Base-by-base conservation (phyloP, 139 green algal species). In the Nannochloris sp. region DNA sequence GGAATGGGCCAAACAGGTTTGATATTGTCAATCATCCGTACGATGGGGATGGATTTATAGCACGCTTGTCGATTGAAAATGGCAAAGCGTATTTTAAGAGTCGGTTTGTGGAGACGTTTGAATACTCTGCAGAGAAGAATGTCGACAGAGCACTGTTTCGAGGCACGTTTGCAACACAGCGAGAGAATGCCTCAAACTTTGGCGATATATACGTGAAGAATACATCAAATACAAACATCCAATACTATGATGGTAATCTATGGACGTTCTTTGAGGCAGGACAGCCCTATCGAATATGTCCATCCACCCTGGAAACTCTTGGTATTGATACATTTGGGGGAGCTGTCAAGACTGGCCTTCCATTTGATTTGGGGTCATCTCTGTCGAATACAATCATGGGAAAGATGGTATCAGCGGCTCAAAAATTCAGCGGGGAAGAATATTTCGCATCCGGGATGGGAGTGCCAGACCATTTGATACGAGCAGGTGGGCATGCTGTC, bases 1-100 rank as follows among this genome's bases (percentile, higher is more conserved):
- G 74, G 11, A 81, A 85, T 56, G 80, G 80, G 8, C 78, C 80
- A 6, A 74, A 68, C 28, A 57, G 49, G 23, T 77, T 77, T 33
- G 16, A 53, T 25, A 23, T 23, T 11, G 43, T 77, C 30, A 61
- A 25, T 11, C 78, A 87, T 66, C 79, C 79, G 1, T 75, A 73
- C 20, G 81, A 87, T 56, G 79, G 72, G 0, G 79, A 84, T 30
- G 80, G 78, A 9, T 67, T 81, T 36, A 63, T 83, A 13, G 29
- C 51, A 11, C 73, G 65, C 29, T 62, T 78, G 14, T 51, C 55
- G 12, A 61, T 83, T 55, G 60, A 61, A 13, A 62, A 71, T 53
- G 79, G 75, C 16, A 51, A 55, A 2, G 80, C 75, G 3, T 80
- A 65, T 51, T 76, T 75, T 30, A 68, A 79, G 4, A 72, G 71